Evolutionary conservation across 306 rosid genomes (phyloP), one percentile per base, ranked within the genome.

Genomic region (Ceratonia siliqua): DNA sequence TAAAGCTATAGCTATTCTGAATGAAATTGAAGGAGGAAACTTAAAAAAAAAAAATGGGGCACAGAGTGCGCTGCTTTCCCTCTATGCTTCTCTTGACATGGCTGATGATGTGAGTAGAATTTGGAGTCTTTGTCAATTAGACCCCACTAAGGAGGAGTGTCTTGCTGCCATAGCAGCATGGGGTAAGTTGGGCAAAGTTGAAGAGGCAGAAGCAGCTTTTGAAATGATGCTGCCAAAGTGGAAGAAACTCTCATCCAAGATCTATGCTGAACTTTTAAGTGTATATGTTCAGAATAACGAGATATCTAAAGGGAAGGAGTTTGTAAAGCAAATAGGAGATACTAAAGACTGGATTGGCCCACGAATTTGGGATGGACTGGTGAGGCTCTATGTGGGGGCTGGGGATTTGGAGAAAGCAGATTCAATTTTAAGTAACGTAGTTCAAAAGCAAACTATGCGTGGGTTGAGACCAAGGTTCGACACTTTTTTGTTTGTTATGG

Each of bases 191-290:
- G 69, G 69, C 8, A 57, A 68, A 32, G 54, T 77, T 20, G 75
- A 68, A 25, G 36, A 77, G 22, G 81, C 81, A 45, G 81, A 77
- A 45, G 75, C 59, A 42, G 59, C 68, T 39, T 68, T 77, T 68
- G 75, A 67, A 12, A 43, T 43, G 39, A 56, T 68, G 72, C 62
- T 57, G 4, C 49, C 15, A 20, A 68, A 55, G 64, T 77, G 68
- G 69, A 77, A 68, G 52, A 57, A 57, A 32, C 50, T 68, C 27
- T 50, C 75, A 24, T 56, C 81, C 43, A 77, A 18, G 53, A n/a
- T 9, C 9, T 77, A 68, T 53, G 50, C 52, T 67, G 30, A 35
- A 10, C 69, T 77, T 57, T 21, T 77, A 9, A 10, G 18, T 14
- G 81, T 77, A 21, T 67, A 77, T 68, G 22, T 56, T 45, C 42